Evolutionary conservation across 2,329 filamentous ascomycete species (phyloP), one percentile per base, ranked within the genome.

Genomic region (Exophiala phaeomuriformis): DNA sequence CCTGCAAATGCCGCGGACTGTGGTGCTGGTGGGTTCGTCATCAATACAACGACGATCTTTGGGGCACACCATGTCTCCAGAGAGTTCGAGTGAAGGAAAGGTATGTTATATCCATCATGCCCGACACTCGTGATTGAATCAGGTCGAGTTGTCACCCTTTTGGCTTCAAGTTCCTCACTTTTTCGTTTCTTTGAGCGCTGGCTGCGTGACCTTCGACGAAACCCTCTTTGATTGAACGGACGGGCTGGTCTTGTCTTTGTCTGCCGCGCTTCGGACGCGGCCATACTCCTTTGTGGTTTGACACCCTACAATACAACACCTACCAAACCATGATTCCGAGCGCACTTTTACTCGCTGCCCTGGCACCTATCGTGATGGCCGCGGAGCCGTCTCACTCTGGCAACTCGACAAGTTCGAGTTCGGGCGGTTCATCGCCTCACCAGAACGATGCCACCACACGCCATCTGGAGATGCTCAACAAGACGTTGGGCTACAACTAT

Each of bases 401-500:
- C 29, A 57, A 51, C 44, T 54, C 51, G 33, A 52, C 51, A 10
- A 36, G 28, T 45, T 45, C 49, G 12, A 36, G 28, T 45, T 45
- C 49, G 8, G 31, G 19, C 19, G 44, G 47, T 41, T 35, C 12
- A 19, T 47, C 51, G 3, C 40, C 30, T 7, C 43, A 58, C 19
- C 62, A 66, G 19, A 66, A 67, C 4, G 48, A 40, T 5, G 47
- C 48, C 1, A 55, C 64, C 6, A 44, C 59, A 47, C n/a, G 30
- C 5, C 56, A 57, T 41, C 57, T 60, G 39, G 66, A 66, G 48
- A 57, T 66, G 27, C 58, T 71, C 52, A 81, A 85, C 62, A 70
- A 78, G 60, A 71, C 77, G 41, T 74, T 87, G 39, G 76, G 78
- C 36, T 72, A 79, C 52, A 84, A 84, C 65, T 75, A 84, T 41